phyloP scores from a whole-genome alignment of 1,139 yeast genomes.

The Pneumocystis sp. region DNA sequence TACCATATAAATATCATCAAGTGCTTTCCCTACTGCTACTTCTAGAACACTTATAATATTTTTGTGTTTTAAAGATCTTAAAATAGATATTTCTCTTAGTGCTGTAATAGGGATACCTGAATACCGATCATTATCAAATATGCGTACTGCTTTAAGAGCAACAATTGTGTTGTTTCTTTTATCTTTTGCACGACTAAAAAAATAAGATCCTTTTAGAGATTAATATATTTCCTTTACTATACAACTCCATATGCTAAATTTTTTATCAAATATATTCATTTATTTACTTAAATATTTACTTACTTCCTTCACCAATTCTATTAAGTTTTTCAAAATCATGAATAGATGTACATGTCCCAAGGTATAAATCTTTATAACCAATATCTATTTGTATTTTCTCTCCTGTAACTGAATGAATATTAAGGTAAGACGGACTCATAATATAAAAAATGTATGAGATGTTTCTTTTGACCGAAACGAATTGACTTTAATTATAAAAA shows the following conservation, averaged over 20 bases:
- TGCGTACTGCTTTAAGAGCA: constrained; percentile 54
- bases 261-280: not conserved
- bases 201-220: constrained; percentile 40
- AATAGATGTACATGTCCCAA: not conserved
- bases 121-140: constrained; percentile 47
- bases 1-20: constrained; percentile 16
- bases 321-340: constrained; percentile 9
- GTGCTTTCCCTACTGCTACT: constrained; percentile 55
- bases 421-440: not conserved
- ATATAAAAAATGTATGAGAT: not conserved
- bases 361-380: not conserved
- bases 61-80: constrained; percentile 59
- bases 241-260: not conserved
- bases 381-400: not conserved
- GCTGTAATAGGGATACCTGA: constrained; percentile 79
- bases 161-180: constrained; percentile 43
- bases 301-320: constrained; percentile 16
- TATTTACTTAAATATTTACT: constrained; percentile 4
- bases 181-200: constrained; percentile 38
- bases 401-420: not conserved
- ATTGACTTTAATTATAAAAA: not conserved
- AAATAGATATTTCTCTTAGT: constrained; percentile 56
- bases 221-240: not conserved
- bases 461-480: not conserved
- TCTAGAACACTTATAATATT: constrained; percentile 58